Conservation (phyloP, 2,329 filamentous ascomycete species). For the Beauveria australis region DNA sequence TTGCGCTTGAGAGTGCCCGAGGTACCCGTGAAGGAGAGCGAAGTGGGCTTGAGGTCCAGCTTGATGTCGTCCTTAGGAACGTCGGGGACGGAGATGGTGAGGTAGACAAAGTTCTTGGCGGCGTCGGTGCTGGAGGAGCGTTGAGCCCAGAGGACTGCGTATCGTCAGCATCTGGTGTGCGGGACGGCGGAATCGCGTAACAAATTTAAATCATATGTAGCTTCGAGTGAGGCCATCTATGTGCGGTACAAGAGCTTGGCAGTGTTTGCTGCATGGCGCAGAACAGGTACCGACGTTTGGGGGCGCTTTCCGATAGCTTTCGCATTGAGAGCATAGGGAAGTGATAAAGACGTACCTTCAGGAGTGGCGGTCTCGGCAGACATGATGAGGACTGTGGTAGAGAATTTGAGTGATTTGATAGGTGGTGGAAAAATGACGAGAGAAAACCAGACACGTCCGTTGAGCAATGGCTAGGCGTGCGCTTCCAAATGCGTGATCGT, state of each 20-base stretch:
- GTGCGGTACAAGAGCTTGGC: neutral
- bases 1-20: constrained; percentile 77
- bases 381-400: constrained; percentile 17
- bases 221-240: neutral
- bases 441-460: neutral
- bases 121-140: constrained; percentile 75
- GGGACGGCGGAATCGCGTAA: neutral
- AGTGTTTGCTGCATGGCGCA: neutral
- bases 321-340: neutral
- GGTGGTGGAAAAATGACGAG: constrained; percentile 2
- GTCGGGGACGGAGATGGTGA: constrained; percentile 85
- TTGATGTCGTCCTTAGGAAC: constrained; percentile 67
- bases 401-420: constrained; percentile 6
- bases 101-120: constrained; percentile 88
- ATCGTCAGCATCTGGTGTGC: neutral
- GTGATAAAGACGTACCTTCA: constrained; percentile 25
- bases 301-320: neutral
- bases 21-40: constrained; percentile 73
- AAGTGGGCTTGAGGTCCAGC: constrained; percentile 72
- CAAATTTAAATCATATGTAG: neutral
- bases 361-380: constrained; percentile 24
- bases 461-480: constrained; percentile 7
- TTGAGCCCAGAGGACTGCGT: constrained; percentile 89
- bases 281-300: neutral
- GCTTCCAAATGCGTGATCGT: neutral